phyloP scores from a whole-genome alignment of 306 rosid species.

The Prunus davidiana region DNA sequence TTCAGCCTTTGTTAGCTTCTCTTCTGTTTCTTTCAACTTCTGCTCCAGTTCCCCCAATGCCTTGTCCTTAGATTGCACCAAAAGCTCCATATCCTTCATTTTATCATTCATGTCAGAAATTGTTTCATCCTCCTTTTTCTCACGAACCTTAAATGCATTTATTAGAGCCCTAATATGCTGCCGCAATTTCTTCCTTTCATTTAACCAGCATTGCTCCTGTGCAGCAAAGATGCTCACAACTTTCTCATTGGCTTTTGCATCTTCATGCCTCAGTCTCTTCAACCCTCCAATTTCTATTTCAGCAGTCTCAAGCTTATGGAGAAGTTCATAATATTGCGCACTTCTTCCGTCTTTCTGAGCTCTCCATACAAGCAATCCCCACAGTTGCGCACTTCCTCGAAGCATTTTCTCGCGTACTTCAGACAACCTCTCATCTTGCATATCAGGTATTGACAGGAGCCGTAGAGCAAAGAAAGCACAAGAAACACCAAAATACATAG shows the following conservation, averaged over 20 bases:
- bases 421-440: constrained; percentile 51
- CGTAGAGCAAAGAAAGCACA: constrained; percentile 82
- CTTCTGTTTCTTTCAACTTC: constrained; percentile 60
- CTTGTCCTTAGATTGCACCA: constrained; percentile 54
- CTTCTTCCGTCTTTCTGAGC: constrained; percentile 48
- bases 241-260: constrained; percentile 93
- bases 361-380: constrained; percentile 82
- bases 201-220: constrained; percentile 85
- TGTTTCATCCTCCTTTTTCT: constrained; percentile 47
- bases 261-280: constrained; percentile 76
- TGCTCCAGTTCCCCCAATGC: constrained; percentile 52
- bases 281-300: constrained; percentile 64
- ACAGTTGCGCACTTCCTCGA: constrained; percentile 78
- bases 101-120: constrained; percentile 49
- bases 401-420: constrained; percentile 63
- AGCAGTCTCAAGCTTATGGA: constrained; percentile 45
- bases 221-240: constrained; percentile 89
- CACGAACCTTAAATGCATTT: constrained; percentile 57
- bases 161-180: constrained; percentile 68
- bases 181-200: constrained; percentile 65
- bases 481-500: constrained; percentile 79
- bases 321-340: constrained; percentile 34
- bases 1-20: constrained; percentile 51
- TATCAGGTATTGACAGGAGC: constrained; percentile 45
- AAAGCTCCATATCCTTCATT: constrained; percentile 53